Conservation (phyloP, 306 rosid genomes). For the Casuarina equisetifolia region DNA sequence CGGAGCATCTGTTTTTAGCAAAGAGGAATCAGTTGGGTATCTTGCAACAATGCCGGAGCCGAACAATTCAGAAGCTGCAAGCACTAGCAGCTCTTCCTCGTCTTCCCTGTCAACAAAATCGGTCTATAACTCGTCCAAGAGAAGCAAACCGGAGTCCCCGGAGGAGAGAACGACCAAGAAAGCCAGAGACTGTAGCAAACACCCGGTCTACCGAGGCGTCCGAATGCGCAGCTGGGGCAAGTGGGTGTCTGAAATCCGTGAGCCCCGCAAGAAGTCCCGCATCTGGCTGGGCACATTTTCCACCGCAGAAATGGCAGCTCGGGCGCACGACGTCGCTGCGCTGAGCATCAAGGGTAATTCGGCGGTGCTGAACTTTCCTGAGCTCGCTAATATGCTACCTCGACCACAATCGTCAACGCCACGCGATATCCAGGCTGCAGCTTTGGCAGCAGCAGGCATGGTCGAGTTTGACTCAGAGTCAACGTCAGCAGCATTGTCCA, state of each 20-base stretch:
- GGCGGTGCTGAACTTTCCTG: neutral
- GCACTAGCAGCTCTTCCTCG: neutral
- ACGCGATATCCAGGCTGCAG: constrained; percentile 40
- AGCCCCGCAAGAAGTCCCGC: constrained; percentile 32
- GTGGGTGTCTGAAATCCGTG: constrained; percentile 36
- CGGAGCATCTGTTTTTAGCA: neutral
- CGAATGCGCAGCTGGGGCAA: constrained; percentile 33
- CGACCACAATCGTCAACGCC: neutral
- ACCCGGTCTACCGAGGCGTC: constrained; percentile 26
- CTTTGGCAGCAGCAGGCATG: constrained; percentile 48
- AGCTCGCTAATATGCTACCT: neutral
- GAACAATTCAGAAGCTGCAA: constrained; percentile 19
- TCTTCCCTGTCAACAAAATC: neutral
- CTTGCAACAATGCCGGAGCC: constrained; percentile 4
- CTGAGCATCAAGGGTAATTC: constrained; percentile 13
- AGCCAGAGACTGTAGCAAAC: constrained; percentile 12
- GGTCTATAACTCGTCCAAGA: neutral
- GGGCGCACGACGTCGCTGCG: constrained; percentile 31
- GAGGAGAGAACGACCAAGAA: neutral
- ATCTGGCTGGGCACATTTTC: constrained; percentile 35
- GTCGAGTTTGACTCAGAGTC: constrained; percentile 31
- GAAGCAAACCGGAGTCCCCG: neutral
- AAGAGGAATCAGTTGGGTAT: neutral
- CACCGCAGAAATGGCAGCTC: constrained; percentile 31
- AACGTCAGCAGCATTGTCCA: neutral